Base-by-base conservation (phyloP, 352 stramenopile species). In the Pythium folliculosum region DNA sequence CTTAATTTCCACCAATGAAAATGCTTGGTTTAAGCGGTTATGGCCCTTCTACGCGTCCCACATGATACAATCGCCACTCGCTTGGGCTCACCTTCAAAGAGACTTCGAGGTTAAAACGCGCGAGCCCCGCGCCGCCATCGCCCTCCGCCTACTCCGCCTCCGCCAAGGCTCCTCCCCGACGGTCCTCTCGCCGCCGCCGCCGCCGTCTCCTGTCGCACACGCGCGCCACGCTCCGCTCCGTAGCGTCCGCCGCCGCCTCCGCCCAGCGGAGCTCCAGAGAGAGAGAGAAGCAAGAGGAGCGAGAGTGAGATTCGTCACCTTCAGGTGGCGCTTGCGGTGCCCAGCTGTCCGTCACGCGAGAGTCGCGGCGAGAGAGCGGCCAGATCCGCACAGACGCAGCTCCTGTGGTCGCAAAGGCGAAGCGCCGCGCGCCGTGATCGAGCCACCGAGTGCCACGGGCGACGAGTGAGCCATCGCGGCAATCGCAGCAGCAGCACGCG, bases 1-100 rank as follows among this genome's bases (percentile, higher is more conserved):
- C 9, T 10, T 47, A 63, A 23, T 70, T 60, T 64, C 13, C 38
- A 22, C 63, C 63, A 70, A 70, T 70, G 37, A 51, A 13, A 58
- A 40, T 0, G 0, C 22, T 21, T 19, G 5, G 32, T 25, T 35
- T 9, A 70, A 23, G 63, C 55, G 55, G 63, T 70, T 70, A 55
- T 70, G 63, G 45, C 63, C 56, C 48, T 63, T 63, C 56, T 70
- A 47, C 63, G 47, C 63, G 63, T 70, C 63, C 63, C 48, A 64
- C 63, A 47, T 70, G 63, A 70, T 70, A 64, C 63, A 68, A 47
- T 68, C 61, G 51, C 45, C 63, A 61, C 32, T 38, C n/a, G 54
- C 21, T 10, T 14, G 47, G 9, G 14, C 53, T 60, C 54, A 61
- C 54, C 54, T 61, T 61, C 57, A 55, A 47, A 63, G 57, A 53